Evolutionary conservation across 306 rosid genomes (phyloP), one percentile per base, ranked within the genome.

Genomic region (Sicyos edulis): DNA sequence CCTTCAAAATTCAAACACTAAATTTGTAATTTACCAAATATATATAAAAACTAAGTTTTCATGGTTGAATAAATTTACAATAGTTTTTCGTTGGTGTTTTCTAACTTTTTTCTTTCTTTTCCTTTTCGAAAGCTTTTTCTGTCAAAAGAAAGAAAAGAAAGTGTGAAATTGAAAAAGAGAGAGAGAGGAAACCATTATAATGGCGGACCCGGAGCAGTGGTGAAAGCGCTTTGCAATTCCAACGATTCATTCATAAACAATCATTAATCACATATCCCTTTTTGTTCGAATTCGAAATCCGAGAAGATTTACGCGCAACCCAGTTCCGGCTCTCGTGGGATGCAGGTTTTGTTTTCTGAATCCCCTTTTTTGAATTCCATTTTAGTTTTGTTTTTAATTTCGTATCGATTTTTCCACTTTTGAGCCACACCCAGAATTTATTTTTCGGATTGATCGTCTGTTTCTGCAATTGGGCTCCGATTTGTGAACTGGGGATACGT

Each of bases 321-420:
- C 77, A 81, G 84, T 77, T 71, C 87, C 77, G 82, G 84, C 76
- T 71, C 87, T 81, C 78, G 74, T 68, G 60, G 84, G 65, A 75
- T 54, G 14, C 17, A 66, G 70, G 70, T 59, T 22, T 1, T 70
- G 72, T 76, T 73, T 32, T 34, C 16, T 42, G 76, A 75, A 74
- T 10, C 29, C 42, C 56, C 61, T 34, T 44, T 78, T 78, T 15
- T 50, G 51, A 58, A 44, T 51, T 68, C 49, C n/a, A n/a, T 20
- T 71, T 77, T 49, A 19, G 3, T 73, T 81, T 76, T 32, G 40
- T 45, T 37, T 37, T 15, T 58, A 53, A 16, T 78, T 45, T 66
- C 17, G 26, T 56, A 64, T 64, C n/a, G 70, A 64, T 71, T 78
- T 72, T 69, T 26, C 65, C 58, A 14, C 55, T 9, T 73, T 20